phyloP scores from a whole-genome alignment of 768 basidiomycete genomes.

The Naematelia encephala region DNA sequence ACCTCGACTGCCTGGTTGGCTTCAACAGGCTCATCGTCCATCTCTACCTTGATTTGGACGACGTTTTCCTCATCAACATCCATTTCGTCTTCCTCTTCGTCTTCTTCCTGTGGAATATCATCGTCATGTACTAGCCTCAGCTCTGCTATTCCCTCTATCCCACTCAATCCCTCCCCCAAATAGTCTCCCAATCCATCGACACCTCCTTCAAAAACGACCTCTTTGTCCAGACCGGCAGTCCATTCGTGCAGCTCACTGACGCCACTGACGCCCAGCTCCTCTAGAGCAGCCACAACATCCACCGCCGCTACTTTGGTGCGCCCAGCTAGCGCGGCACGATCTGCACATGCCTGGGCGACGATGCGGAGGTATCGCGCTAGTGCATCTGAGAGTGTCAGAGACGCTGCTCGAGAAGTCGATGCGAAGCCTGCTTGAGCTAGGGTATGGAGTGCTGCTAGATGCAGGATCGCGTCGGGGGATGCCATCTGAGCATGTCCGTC shows the following conservation, averaged over 20 bases:
- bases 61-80: not conserved
- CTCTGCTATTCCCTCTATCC: constrained; percentile 20
- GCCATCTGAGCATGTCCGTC: constrained; percentile 15
- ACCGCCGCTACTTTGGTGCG: constrained; percentile 32
- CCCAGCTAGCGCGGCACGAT: constrained; percentile 29
- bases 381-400: constrained; percentile 31
- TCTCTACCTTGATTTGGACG: not conserved
- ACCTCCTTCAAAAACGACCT: constrained; percentile 15
- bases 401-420: constrained; percentile 35
- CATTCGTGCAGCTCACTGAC: constrained; percentile 28
- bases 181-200: constrained; percentile 26
- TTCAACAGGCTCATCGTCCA: not conserved
- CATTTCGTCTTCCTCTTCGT: constrained; percentile 4
- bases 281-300: constrained; percentile 34
- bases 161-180: constrained; percentile 19
- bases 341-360: constrained; percentile 29
- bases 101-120: not conserved
- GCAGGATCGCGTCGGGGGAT: constrained; percentile 37
- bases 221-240: constrained; percentile 15
- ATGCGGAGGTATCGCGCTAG: constrained; percentile 27
- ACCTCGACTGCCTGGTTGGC: too few species aligned
- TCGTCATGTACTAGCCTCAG: constrained; percentile 18
- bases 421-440: constrained; percentile 40
- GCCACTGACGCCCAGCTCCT: constrained; percentile 25
- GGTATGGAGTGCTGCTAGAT: constrained; percentile 36